Evolutionary conservation across 371 early-diverging fungal species (phyloP), one percentile per base, ranked within the genome.

Genomic region (Saksenaea vasiformis): DNA sequence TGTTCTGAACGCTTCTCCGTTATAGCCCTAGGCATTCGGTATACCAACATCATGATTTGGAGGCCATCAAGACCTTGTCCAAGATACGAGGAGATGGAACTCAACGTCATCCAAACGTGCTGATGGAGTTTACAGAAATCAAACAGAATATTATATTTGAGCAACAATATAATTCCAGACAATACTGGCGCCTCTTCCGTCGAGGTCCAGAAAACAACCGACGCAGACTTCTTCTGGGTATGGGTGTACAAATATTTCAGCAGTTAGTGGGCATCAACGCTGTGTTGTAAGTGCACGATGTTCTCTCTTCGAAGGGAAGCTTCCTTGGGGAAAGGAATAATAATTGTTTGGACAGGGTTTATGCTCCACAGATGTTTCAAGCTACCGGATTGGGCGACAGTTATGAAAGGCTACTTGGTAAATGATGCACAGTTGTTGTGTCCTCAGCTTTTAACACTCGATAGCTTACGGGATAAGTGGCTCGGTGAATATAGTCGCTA

Each of bases 231-330:
- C 66, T 86, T 26, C 70, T 94, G 17, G 94, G 91, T 13, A 77
- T 92, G 53, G 70, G 81, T 9, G 85, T 91, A 47, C 95, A 93
- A 66, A 78, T 78, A 27, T 86, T 91, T 66, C 90, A 90, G 62
- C 93, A 93, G 71, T 76, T 91, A 8, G 90, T 87, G 5, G 92
- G 92, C 22, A 87, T 90, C 70, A 93, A 89, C 71, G 85, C 85
- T 14, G 73, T 90, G 55, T 81, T 92, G 89, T 91, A 88, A 67
- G 70, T 54, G 22, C 10, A 22, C 28, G 1, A 22, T 47, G 22
- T 9, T 56, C 57, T 41, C 27, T 17, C 10, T 28, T 22, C 17
- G 19, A 26, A 41, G 57, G 22, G 10, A n/a, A 56, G 28, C 19
- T 58, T 22, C 41, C 14, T 36, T 39, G n/a, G n/a, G n/a, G n/a